Evolutionary conservation across 2,329 filamentous ascomycete genomes (phyloP), one percentile per base, ranked within the genome.

Genomic region (Cladosporium sp.): DNA sequence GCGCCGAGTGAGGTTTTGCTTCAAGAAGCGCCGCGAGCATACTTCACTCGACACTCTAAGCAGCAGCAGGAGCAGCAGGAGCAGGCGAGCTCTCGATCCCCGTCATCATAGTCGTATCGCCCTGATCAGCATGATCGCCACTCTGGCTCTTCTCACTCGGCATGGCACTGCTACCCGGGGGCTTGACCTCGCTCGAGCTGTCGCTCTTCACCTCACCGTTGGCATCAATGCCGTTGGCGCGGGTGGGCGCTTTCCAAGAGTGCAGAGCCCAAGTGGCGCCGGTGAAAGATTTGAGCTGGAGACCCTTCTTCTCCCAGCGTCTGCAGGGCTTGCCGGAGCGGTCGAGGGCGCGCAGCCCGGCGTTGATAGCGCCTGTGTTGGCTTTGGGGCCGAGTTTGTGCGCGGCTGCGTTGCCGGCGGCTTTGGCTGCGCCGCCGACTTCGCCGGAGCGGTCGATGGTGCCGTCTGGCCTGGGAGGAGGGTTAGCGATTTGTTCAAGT

Each of bases 341-440:
- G 70, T 99, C 93, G 57, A 99, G 86, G 11, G 93, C 92, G 50
- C 93, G 89, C 43, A 99, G 84, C 47, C 89, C 89, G 49, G 93
- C 93, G 67, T 99, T 99, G 78, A 99, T 99, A 53, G 92, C 92
- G 57, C 93, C 93, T 63, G 92, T 88, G 68, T 96, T 97, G 45
- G 92, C 92, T 71, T 96, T 97, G 59, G 93, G 93, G 3, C 92
- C 92, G 20, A 97, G 85, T 69, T 95, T 95, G 71, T 92, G 88
- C 44, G 78, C 75, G 39, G 75, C 70, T 5, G 74, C 55, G 18
- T 60, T 47, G 40, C 55, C 58, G 22, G 53, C 7, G 18, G 37
- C 20, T 22, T 48, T 43, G 34, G 50, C 50, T 17, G 52, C 47
- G 20, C 54, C 73, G 40, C 64, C 63, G 18, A 68, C 65, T n/a